phyloP scores from a whole-genome alignment of 139 green algal species.

The Spirogloea muscicola region DNA sequence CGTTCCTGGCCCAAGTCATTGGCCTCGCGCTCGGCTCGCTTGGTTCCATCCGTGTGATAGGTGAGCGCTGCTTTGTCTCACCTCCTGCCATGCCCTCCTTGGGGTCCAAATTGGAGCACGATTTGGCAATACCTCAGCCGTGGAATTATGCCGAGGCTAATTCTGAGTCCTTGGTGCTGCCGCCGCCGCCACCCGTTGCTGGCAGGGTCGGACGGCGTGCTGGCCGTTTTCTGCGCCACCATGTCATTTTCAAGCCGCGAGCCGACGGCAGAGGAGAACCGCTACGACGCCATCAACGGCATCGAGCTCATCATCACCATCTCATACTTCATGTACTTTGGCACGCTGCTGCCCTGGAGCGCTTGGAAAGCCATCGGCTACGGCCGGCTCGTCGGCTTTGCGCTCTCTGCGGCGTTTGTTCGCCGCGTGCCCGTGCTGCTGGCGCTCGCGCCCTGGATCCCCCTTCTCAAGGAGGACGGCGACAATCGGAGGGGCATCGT shows the following conservation, averaged over 20 bases:
- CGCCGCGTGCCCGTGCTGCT: slow-evolving; percentile 20
- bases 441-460: slow-evolving; percentile 11
- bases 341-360: slow-evolving; percentile 14
- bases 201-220: slow-evolving; percentile 15
- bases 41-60: background rate
- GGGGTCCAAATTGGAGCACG: too few species aligned
- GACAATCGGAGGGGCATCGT: too few species aligned
- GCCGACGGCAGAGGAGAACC: slow-evolving; percentile 17
- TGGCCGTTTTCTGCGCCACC: slow-evolving; percentile 11
- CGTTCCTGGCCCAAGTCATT: slow-evolving; percentile 35
- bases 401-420: background rate
- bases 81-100: too few species aligned
- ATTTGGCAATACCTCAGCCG: too few species aligned
- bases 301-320: slow-evolving; percentile 32
- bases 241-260: slow-evolving; percentile 20
- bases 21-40: slow-evolving; percentile 15
- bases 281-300: slow-evolving; percentile 34
- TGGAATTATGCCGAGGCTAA: too few species aligned
- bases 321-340: slow-evolving; percentile 31
- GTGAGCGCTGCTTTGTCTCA: slow-evolving; percentile 11
- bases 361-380: slow-evolving; percentile 14
- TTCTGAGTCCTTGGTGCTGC: too few species aligned
- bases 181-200: too few species aligned
- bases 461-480: too few species aligned
- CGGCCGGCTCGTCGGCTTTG: slow-evolving; percentile 9